phyloP scores from a whole-genome alignment of 805 yeast species.

The Saccharomycopsis lassenensis region DNA sequence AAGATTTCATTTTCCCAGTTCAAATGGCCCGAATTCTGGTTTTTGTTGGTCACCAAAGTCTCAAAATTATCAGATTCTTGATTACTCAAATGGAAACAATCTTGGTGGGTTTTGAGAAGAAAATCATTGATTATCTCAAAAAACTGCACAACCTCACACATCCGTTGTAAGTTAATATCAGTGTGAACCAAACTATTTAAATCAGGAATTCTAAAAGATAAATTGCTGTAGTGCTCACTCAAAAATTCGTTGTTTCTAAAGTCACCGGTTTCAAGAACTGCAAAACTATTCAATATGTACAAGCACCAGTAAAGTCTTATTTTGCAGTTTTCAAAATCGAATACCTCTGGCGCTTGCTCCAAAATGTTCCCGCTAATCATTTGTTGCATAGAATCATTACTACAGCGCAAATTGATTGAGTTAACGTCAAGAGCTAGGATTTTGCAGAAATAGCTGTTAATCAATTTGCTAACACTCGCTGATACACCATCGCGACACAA shows the following conservation, averaged over 20 bases:
- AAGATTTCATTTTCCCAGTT: slow-evolving; percentile 12
- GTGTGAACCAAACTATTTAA: slow-evolving; percentile 27
- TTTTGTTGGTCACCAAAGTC: no score
- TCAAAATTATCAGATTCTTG: no score
- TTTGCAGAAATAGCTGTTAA: no score
- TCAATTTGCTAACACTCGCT: no score
- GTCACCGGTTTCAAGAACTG: slow-evolving; percentile 12
- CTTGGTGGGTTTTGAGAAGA: slow-evolving; percentile 6
- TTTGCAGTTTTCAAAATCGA: slow-evolving; percentile 23
- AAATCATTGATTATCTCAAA: slow-evolving; percentile 22
- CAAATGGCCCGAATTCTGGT: neutral
- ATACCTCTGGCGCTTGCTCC: neutral
- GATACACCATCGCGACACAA: no score
- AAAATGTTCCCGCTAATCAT: slow-evolving; percentile 18
- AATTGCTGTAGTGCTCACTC: slow-evolving; percentile 8
- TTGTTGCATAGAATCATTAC: neutral
- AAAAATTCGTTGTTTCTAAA: slow-evolving; percentile 13
- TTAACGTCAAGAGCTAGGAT: no score
- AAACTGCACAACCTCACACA: slow-evolving; percentile 25
- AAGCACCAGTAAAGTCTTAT: slow-evolving; percentile 35
- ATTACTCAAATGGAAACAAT: neutral
- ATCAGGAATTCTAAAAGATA: slow-evolving; percentile 24
- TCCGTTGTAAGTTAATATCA: slow-evolving; percentile 26
- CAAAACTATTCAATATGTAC: slow-evolving; percentile 23
- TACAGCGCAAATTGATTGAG: no score